Base-by-base conservation (phyloP, 2,329 filamentous ascomycete genomes). In the Ophidiomyces ophidiicola region DNA sequence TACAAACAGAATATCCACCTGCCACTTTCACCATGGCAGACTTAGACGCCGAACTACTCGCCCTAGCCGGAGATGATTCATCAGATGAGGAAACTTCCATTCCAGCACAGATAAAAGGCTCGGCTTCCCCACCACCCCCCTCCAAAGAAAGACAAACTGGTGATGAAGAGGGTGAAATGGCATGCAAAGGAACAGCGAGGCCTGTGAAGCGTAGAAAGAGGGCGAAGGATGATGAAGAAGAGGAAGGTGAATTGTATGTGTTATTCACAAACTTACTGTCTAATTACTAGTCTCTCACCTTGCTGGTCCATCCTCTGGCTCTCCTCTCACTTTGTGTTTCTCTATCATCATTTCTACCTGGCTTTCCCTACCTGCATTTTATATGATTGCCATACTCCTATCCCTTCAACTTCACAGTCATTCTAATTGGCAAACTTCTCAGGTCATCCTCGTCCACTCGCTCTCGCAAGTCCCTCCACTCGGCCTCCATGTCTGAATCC, bases 31-130 rank as follows among this genome's bases (percentile, higher is more conserved):
- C 48, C 53, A 93, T 94, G 86, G 81, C 83, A 41, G 83, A 88
- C 56, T 74, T 94, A 50, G 88, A 96, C 58, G 86, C 88, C 53
- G 88, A 94, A 67, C 78, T 96, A 49, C 80, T 96, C 48, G 87
- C 84, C 55, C 78, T 96, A 48, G 90, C 87, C 39, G 90, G 85
- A 53, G 80, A 69, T 51, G 58, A 62, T 42, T 64, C 66, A 44
- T 69, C 66, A 36, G 68, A 70, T 46, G 68, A 71, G 46, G 70
- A 72, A 48, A 57, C 62, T 40, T 58, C 75, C 45, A 67, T 70
- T 38, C 61, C 55, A 61, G 43, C 74, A 71, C 53, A 74, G 74
- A 66, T 54, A 65, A 61, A 67, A 67, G 52, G 62, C 63, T 52
- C 59, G 64, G 74, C 53, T 66, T 70, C 48, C 25, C 50, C 47